A percentile compares a stretch with the other conserved stretches of the same genome.
Conservation (phyloP, 805 yeast genomes). For the Starmerella lactis-condensi region DNA sequence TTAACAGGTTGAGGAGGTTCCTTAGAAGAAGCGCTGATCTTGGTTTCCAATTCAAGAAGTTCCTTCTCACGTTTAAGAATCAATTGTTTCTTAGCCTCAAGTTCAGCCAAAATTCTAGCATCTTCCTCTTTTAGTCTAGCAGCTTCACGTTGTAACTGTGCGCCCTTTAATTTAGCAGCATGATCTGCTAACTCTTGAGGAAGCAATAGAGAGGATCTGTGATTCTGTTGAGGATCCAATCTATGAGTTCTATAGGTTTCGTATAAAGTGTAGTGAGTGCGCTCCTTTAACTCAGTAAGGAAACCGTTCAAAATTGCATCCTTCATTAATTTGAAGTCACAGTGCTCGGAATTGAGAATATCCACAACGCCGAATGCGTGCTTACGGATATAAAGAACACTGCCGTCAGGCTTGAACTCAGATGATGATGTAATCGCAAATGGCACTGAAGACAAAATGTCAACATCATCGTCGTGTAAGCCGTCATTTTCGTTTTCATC, state of each 20-base stretch:
- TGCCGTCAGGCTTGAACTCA: constrained; percentile 46
- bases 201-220: constrained; percentile 19
- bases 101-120: constrained; percentile 23
- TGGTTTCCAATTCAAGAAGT: constrained; percentile 23
- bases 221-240: constrained; percentile 14
- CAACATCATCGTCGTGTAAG: constrained; percentile 25
- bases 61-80: constrained; percentile 26
- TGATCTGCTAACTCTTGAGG: constrained; percentile 27
- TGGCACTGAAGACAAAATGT: constrained; percentile 44
- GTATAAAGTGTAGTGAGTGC: constrained; percentile 58
- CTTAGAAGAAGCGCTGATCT: no score
- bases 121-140: constrained; percentile 25
- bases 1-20: no score
- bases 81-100: constrained; percentile 23
- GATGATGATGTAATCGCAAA: constrained; percentile 48
- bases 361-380: constrained; percentile 85
- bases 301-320: constrained; percentile 63
- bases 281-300: constrained; percentile 65
- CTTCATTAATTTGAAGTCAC: constrained; percentile 72
- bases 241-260: constrained; percentile 37
- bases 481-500: constrained; percentile 31
- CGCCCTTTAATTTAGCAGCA: constrained; percentile 25
- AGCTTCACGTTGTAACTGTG: constrained; percentile 26
- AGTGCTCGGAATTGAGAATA: constrained; percentile 69
- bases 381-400: constrained; percentile 52